Evolutionary conservation across 2,329 filamentous ascomycete species (phyloP), one percentile per base, ranked within the genome.

Genomic region (Paraphoma sp.): DNA sequence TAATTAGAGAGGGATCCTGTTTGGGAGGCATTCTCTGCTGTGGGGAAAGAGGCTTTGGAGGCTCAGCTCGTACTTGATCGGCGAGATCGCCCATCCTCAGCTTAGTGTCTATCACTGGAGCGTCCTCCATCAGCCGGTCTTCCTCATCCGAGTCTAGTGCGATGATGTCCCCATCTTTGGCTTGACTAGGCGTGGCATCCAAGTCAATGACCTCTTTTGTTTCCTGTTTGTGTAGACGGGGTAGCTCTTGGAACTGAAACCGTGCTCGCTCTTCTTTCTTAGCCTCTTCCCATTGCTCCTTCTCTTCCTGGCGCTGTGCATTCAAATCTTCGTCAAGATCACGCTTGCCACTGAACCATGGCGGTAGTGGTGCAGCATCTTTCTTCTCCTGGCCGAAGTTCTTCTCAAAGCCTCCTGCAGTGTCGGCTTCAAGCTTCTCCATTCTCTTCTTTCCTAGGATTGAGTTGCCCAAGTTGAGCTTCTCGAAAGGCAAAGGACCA

Each of bases 401-500:
- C 61, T 81, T 85, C 53, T 89, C 84, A 66, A 93, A 92, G 0
- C 89, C 90, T 18, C 89, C 89, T 38, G 86, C 84, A 57, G 80
- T 75, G 6, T 85, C 83, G 50, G 84, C 80, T 54, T 84, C 78
- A 50, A 79, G 79, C 62, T 76, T 82, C 68, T 80, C 80, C 79
- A 79, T 82, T 65, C 80, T 85, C 74, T 80, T 84, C 73, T 78
- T 83, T 29, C 79, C 81, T 12, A 80, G 73, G 10, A 80, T 75
- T 36, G 86, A 88, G 49, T 86, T 88, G 44, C 90, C 87, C 1
- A 97, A 82, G 70, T 92, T 84, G 6, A 89, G 78, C 48, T 84
- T 94, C 65, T 97, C 93, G 69, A 99, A 99, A 0, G 95, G 95
- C 5, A 99, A 77, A 0, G 93, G 92, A 0, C 94, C 94, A 62